These are phyloP conservation scores for Nigrograna mackinnonii DNA, from an alignment of 2,329 filamentous ascomycete species.

Conservation along the genomic window DNA sequence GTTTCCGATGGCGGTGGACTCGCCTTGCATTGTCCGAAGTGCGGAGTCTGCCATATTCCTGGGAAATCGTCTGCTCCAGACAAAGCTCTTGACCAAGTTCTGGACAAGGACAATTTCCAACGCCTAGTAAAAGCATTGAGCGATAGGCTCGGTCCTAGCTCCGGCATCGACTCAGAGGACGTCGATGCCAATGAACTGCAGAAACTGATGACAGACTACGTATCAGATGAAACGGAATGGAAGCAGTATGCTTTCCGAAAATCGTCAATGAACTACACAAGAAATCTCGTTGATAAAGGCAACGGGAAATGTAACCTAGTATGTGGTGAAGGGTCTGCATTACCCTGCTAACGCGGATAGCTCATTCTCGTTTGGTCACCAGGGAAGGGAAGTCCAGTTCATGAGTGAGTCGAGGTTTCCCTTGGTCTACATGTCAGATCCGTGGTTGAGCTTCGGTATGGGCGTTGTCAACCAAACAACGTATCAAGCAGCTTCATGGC, in stretches of 20 bases:
- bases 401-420: constrained; percentile 58
- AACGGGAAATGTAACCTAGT: constrained; percentile 81
- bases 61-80: too few species aligned
- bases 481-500: too few species aligned
- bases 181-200: constrained; percentile 75
- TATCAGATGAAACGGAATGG: constrained; percentile 73
- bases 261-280: constrained; percentile 71
- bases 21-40: too few species aligned
- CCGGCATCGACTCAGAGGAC: constrained; percentile 79
- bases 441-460: too few species aligned
- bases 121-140: constrained; percentile 74
- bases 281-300: constrained; percentile 87
- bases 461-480: too few species aligned
- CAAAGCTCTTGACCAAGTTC: too few species aligned
- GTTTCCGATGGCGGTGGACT: too few species aligned
- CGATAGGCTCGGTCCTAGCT: constrained; percentile 74
- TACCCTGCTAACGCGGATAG: constrained; percentile 46
- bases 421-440: too few species aligned
- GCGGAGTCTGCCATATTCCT: too few species aligned
- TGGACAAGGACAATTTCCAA: constrained; percentile 57
- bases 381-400: constrained; percentile 80
- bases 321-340: too few species aligned
- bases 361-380: constrained; percentile 89
- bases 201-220: constrained; percentile 74
- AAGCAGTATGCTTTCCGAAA: constrained; percentile 75